Percentiles rank a stretch among this genome's conserved stretches.
These are phyloP conservation scores for Backusella australiensis DNA, from an alignment of 192 early-diverging fungal genomes.

Conservation along the genomic window DNA sequence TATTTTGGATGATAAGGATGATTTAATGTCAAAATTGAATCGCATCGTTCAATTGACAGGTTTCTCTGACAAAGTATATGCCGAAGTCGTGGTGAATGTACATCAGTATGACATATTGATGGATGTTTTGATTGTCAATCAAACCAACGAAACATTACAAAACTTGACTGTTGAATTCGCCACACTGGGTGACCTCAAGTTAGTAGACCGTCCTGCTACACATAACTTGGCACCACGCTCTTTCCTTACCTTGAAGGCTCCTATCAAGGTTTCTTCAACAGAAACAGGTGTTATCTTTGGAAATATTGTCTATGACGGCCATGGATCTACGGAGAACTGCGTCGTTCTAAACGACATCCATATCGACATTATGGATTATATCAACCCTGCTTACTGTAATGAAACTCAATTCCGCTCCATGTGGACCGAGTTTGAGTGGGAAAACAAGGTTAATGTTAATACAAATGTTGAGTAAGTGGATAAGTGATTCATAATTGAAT, in stretches of 20 bases:
- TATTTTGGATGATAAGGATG: conserved; percentile 59
- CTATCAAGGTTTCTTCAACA: conserved; percentile 97
- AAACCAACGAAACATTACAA: conserved; percentile 91
- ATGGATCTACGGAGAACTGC: conserved; percentile 86
- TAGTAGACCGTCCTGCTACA: conserved; percentile 90
- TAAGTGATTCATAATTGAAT: no score
- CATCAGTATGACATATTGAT: conserved; percentile 97
- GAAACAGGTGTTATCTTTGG: conserved; percentile 98
- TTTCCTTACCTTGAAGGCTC: conserved; percentile 94
- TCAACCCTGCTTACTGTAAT: conserved; percentile 87
- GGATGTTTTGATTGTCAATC: conserved; percentile 96
- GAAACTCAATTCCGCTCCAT: conserved; percentile 95
- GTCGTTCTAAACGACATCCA: conserved; percentile 97
- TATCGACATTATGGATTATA: conserved; percentile 99
- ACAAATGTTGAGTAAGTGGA: conserved; percentile 79
- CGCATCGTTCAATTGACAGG: conserved; percentile 95
- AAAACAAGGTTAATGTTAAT: conserved; percentile 98
- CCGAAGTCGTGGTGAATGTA: conserved; percentile 95
- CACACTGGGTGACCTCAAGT: conserved; percentile 94
- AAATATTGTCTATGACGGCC: conserved; percentile 97
- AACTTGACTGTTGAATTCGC: conserved; percentile 98
- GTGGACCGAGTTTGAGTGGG: conserved; percentile 99
- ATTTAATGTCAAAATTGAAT: conserved; percentile 88
- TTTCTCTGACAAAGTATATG: conserved; percentile 97
- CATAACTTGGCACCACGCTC: conserved; percentile 88